Conservation (phyloP, 352 stramenopile species). For the Pythium brachiatum region DNA sequence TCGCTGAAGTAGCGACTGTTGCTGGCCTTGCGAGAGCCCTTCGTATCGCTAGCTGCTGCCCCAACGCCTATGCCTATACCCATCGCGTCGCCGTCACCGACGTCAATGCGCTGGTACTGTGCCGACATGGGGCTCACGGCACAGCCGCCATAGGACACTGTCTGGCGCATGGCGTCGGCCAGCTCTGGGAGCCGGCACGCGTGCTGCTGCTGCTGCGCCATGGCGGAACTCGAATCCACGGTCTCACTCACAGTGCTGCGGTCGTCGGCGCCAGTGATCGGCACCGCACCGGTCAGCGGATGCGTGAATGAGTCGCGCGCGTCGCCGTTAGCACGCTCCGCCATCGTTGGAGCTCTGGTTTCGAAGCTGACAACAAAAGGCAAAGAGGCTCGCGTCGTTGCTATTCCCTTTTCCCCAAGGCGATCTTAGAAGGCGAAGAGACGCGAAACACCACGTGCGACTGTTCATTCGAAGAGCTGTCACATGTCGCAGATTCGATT, state of each 20-base stretch:
- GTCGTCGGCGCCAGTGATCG: background rate
- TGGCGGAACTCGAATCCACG: background rate
- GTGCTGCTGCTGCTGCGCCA: conserved; percentile 15
- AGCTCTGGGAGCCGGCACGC: conserved; percentile 22
- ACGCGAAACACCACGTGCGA: background rate
- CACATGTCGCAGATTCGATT: conserved; percentile 5
- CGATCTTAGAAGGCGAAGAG: conserved; percentile 1
- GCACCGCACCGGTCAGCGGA: background rate
- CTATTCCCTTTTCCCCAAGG: background rate
- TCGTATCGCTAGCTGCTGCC: background rate
- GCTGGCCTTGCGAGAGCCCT: conserved; percentile 13
- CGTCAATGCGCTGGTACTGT: conserved; percentile 41
- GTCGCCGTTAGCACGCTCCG: background rate
- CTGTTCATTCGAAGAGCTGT: background rate
- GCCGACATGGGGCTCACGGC: conserved; percentile 12
- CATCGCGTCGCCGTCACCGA: conserved; percentile 21
- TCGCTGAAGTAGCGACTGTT: conserved; percentile 3
- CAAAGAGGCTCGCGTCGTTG: too few relatives aligned
- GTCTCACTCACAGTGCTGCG: background rate
- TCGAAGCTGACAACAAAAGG: too few relatives aligned
- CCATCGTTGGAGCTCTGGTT: background rate
- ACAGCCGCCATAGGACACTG: conserved; percentile 22
- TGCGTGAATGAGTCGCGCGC: background rate
- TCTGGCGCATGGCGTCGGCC: conserved; percentile 29
- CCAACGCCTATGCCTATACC: background rate